These are phyloP conservation scores for Draba incana DNA, from an alignment of 345 rosid species.

Conservation along the genomic window DNA sequence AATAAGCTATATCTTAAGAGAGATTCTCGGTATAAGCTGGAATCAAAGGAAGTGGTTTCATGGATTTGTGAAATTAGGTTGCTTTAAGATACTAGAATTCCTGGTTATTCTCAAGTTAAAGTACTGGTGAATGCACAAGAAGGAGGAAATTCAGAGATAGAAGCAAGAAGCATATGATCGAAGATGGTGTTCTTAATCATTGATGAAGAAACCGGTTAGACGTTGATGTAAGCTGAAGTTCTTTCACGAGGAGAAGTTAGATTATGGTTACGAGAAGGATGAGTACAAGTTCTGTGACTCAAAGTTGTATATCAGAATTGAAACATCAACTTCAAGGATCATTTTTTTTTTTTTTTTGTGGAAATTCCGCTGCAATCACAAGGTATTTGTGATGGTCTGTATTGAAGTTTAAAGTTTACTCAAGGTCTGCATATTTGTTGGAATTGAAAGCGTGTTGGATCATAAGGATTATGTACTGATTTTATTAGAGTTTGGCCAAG, in stretches of 20 bases:
- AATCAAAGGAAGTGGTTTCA: conserved; percentile 13
- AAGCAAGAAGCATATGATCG: not conserved
- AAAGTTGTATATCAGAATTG: not conserved
- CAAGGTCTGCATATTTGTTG: no score
- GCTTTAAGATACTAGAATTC: not conserved
- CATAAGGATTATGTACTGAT: no score
- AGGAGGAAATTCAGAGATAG: not conserved
- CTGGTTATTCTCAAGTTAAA: not conserved
- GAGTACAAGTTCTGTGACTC: not conserved
- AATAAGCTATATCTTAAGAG: not conserved
- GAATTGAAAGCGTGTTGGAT: no score
- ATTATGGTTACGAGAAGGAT: not conserved
- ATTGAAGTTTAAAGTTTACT: no score
- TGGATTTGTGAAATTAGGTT: not conserved
- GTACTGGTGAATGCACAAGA: not conserved
- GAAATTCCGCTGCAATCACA: conserved; percentile 3
- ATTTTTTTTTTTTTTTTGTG: not conserved
- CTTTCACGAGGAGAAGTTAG: not conserved
- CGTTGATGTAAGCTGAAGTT: not conserved
- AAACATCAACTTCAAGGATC: conserved; percentile 3
- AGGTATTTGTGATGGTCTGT: not conserved
- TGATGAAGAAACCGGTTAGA: not conserved
- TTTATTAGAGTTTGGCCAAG: no score
- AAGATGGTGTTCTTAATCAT: not conserved
- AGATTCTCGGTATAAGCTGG: not conserved